phyloP scores from a whole-genome alignment of 768 basidiomycete genomes.

The Candolleomyces efflorescens region DNA sequence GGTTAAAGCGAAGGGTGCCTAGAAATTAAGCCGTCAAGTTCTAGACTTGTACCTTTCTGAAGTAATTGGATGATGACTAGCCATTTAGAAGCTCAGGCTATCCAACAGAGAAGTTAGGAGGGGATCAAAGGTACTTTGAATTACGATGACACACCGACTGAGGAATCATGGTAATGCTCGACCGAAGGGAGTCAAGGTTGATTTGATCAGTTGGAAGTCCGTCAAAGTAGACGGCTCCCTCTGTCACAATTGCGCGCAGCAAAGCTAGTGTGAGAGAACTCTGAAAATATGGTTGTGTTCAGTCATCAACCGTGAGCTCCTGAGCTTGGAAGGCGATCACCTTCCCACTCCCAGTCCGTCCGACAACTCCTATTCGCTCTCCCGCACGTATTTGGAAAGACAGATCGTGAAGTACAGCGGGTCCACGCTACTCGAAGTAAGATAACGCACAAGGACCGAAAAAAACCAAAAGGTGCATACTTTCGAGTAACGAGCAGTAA shows the following conservation, averaged over 20 bases:
- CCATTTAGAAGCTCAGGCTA: conserved; percentile 51
- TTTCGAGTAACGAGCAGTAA: conserved; percentile 47
- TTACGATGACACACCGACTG: conserved; percentile 36
- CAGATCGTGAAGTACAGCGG: conserved; percentile 42
- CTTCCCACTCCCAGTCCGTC: conserved; percentile 23
- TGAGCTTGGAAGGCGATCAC: conserved; percentile 2
- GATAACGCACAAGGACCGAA: neutral
- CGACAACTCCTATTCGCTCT: conserved; percentile 47
- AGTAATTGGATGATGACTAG: neutral
- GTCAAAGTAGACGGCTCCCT: conserved; percentile 50
- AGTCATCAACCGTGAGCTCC: neutral
- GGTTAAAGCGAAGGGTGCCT: conserved; percentile 48
- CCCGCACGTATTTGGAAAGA: conserved; percentile 53
- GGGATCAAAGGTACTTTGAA: conserved; percentile 29
- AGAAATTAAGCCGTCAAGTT: conserved; percentile 22
- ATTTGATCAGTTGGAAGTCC: conserved; percentile 40
- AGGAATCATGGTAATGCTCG: conserved; percentile 54
- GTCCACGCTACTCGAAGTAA: conserved; percentile 25
- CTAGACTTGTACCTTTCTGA: conserved; percentile 40
- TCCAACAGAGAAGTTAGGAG: neutral
- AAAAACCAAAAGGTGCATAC: conserved; percentile 6
- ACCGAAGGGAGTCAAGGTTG: conserved; percentile 51
- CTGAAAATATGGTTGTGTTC: conserved; percentile 5
- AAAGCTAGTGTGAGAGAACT: conserved; percentile 39
- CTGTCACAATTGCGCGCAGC: conserved; percentile 48